Evolutionary conservation across 768 basidiomycete species (phyloP).

Genomic region (Suillus weaverae): DNA sequence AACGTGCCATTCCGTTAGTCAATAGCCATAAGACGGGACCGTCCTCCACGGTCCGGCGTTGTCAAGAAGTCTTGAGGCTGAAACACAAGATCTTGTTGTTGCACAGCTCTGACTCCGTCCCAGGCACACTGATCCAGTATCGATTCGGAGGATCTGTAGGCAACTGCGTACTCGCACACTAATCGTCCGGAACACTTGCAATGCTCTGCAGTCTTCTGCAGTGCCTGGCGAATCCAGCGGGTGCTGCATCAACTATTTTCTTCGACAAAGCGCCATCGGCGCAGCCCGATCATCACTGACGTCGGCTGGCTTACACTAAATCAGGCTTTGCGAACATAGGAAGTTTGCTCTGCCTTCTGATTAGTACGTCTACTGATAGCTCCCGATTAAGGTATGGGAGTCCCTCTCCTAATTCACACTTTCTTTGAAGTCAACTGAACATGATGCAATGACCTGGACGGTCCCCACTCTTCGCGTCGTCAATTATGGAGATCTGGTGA

Average conservation of each 20-base stretch:
- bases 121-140: constrained; percentile 5
- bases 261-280: neutral
- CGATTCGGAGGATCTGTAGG: neutral
- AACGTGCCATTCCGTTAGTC: neutral
- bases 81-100: neutral
- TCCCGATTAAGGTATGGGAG: neutral
- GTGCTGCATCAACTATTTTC: neutral
- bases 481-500: neutral
- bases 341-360: neutral
- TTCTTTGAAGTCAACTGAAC: neutral
- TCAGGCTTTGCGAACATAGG: neutral
- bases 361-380: neutral
- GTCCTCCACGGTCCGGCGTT: neutral
- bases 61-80: neutral
- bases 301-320: neutral
- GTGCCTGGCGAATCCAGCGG: neutral
- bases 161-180: neutral
- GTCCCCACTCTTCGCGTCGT: neutral
- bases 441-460: neutral
- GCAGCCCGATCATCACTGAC: neutral
- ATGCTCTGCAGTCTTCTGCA: neutral
- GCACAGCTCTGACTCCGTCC: neutral
- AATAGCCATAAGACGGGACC: neutral
- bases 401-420: neutral
- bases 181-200: neutral